Evolutionary conservation across 2,329 filamentous ascomycete species (phyloP), one percentile per base, ranked within the genome.

Genomic region (Aurifilum marmelostoma): DNA sequence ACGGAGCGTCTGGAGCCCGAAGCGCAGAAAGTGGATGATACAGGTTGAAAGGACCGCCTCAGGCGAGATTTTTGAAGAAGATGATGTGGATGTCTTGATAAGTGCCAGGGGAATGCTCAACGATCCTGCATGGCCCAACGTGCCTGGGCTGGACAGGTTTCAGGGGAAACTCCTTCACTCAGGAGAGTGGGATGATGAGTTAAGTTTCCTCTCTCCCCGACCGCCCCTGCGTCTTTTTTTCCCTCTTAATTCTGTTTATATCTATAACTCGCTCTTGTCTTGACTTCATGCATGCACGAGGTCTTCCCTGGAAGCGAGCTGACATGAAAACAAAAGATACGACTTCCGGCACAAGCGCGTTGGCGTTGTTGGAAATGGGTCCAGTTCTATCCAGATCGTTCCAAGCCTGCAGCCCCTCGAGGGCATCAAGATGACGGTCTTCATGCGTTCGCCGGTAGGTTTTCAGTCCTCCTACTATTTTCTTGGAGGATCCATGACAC

Each of bases 331-430:
- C n/a, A n/a, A n/a, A 47, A 83, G 80, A 29, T 84, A 82, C 71
- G 81, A 85, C 73, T 84, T 84, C 63, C 77, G 73, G 56, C 79
- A 81, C 70, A 86, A 86, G 75, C 77, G 77, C 66, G 77, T 87
- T 21, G 84, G 81, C 9, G 75, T 87, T 5, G 82, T 87, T 60
- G 85, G 85, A n/a, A 83, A 83, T 67, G 85, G 85, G 16, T 83
- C 83, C 27, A 85, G 83, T 71, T 80, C 80, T 1, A 85, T 86
- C 70, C 85, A 87, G 69, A 86, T 87, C 66, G 79, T 87, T 11
- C 84, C 85, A 1, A 75, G 73, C 7, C 76, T 87, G 52, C 83
- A 85, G 72, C 82, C 81, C 69, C 54, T 81, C 1, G 76, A 81
- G 64, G 83, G 82, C 3, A 71, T 77, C 3, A 73, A 79, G 12